phyloP scores from a whole-genome alignment of 1,284 basidiomycete genomes.

The Apiotrichum sp. region DNA sequence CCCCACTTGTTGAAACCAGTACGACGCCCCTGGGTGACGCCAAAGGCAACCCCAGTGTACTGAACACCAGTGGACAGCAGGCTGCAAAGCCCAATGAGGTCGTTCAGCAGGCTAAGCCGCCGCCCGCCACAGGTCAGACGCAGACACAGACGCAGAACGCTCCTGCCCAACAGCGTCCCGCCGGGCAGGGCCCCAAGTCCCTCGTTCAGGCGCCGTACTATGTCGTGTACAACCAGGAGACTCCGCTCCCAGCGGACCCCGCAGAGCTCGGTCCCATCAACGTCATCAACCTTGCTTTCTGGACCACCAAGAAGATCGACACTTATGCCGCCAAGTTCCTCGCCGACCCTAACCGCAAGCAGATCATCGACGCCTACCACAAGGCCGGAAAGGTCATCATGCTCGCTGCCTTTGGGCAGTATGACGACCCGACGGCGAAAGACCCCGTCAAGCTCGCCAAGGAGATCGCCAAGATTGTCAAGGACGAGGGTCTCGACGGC shows the following conservation, averaged over 20 bases:
- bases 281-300: background rate
- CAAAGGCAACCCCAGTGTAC: too few species aligned
- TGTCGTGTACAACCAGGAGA: background rate
- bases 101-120: too few species aligned
- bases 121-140: too few species aligned
- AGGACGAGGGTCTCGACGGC: slow-evolving; percentile 49
- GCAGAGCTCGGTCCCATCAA: background rate
- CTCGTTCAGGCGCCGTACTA: background rate
- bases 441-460: slow-evolving; percentile 4
- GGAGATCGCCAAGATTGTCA: slow-evolving; percentile 40
- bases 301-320: background rate
- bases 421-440: slow-evolving; percentile 19
- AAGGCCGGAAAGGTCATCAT: slow-evolving; percentile 36
- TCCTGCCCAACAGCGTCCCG: too few species aligned
- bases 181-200: background rate
- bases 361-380: slow-evolving; percentile 41
- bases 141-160: too few species aligned
- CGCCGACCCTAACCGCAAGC: background rate
- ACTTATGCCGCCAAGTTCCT: background rate
- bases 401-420: slow-evolving; percentile 6
- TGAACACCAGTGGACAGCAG: too few species aligned
- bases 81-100: too few species aligned
- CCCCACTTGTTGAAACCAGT: too few species aligned
- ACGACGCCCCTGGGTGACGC: too few species aligned
- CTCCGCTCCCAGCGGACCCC: background rate